phyloP scores from a whole-genome alignment of 805 yeast species.

The Cyberlindnera mycetangii region DNA sequence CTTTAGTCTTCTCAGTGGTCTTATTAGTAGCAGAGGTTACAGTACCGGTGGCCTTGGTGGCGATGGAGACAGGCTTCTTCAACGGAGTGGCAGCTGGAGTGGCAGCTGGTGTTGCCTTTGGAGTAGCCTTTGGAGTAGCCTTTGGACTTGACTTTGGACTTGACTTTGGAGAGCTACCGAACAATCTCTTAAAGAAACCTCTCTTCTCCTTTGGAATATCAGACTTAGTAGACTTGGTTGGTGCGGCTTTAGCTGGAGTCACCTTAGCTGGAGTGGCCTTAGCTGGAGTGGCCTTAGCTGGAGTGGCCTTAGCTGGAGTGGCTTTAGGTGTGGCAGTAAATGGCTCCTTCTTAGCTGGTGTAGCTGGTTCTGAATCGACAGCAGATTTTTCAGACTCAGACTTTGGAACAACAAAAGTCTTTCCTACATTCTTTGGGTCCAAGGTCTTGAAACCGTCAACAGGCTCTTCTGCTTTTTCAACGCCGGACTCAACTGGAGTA shows the following conservation, averaged over 20 bases:
- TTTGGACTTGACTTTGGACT: constrained; percentile 7
- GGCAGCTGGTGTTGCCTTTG: constrained; percentile 8
- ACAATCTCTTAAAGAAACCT: constrained; percentile 13
- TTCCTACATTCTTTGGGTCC: constrained; percentile 24
- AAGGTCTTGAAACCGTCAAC: constrained; percentile 15
- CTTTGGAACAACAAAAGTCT: constrained; percentile 3
- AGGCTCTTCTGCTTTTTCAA: not conserved
- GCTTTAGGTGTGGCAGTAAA: constrained; percentile 1
- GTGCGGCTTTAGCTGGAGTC: not conserved
- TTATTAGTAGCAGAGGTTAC: constrained; percentile 4
- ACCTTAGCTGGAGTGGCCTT: not conserved
- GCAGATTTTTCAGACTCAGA: not conserved
- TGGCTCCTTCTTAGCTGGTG: constrained; percentile 6
- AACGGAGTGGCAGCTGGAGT: constrained; percentile 10
- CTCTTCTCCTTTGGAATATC: constrained; percentile 6
- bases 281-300: constrained; percentile 3
- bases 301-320: constrained; percentile 3
- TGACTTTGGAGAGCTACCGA: constrained; percentile 7
- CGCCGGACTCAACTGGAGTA: not conserved
- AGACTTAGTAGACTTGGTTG: constrained; percentile 2
- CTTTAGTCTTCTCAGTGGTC: not conserved
- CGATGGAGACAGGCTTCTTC: constrained; percentile 3
- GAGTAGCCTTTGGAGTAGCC: constrained; percentile 12
- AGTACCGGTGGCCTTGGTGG: constrained; percentile 1
- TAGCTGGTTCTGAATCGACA: constrained; percentile 5